phyloP scores from a whole-genome alignment of 306 rosid genomes.

The Biancaea sappan region DNA sequence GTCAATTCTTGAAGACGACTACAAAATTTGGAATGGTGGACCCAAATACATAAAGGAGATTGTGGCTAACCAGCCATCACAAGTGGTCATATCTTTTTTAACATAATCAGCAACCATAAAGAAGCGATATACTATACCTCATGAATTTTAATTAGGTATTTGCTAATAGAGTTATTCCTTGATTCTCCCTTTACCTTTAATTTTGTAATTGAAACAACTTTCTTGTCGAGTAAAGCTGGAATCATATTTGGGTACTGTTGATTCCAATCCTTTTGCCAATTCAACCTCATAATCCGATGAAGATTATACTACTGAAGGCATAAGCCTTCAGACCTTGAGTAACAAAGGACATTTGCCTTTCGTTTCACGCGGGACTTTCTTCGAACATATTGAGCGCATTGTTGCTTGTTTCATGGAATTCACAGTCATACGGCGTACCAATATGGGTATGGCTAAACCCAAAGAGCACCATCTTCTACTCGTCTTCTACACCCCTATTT shows the following conservation, averaged over 20 bases:
- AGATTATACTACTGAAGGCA: too few relatives aligned
- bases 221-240: background rate
- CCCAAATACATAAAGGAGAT: background rate
- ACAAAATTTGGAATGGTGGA: slow-evolving; percentile 29
- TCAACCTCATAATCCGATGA: background rate
- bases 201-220: background rate
- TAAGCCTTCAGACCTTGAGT: too few relatives aligned
- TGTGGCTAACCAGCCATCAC: slow-evolving; percentile 1
- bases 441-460: too few relatives aligned
- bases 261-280: background rate
- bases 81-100: background rate
- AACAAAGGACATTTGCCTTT: background rate
- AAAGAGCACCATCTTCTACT: too few relatives aligned
- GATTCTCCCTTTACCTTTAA: background rate
- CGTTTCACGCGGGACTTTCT: background rate
- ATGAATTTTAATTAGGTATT: too few relatives aligned
- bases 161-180: background rate
- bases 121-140: too few relatives aligned
- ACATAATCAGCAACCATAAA: too few relatives aligned
- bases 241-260: background rate
- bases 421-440: too few relatives aligned
- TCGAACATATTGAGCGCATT: background rate
- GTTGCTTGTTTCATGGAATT: too few relatives aligned
- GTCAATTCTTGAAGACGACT: slow-evolving; percentile 15
- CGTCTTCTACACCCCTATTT: too few relatives aligned